A percentile compares a stretch with the other conserved stretches of the same genome.
phyloP scores from a whole-genome alignment of 2,329 filamentous ascomycete genomes.

The Xylariaceae sp. region DNA sequence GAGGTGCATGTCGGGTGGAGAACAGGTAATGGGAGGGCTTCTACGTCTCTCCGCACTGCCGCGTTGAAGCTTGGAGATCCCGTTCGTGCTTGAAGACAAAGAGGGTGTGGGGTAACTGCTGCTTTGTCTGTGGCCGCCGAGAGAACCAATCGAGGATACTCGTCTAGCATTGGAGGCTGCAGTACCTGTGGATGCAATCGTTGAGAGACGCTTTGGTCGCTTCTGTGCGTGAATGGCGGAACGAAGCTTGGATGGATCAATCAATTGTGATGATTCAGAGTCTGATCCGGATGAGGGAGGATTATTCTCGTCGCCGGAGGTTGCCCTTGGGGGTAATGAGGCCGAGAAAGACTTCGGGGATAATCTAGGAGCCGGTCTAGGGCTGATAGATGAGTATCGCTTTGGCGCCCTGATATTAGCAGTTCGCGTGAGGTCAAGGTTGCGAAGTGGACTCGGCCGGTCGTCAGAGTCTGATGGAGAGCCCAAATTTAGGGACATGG shows the following conservation, averaged over 20 bases:
- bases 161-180: constrained; percentile 36
- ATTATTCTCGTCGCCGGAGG: constrained; percentile 51
- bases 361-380: constrained; percentile 20
- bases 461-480: constrained; percentile 56
- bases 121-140: constrained; percentile 31
- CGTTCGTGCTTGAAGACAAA: constrained; percentile 51
- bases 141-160: constrained; percentile 45
- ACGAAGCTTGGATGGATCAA: constrained; percentile 55
- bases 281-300: constrained; percentile 51
- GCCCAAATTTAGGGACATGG: constrained; percentile 55
- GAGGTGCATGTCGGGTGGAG: constrained; percentile 41
- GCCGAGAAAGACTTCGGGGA: constrained; percentile 18
- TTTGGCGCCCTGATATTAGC: constrained; percentile 50
- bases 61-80: constrained; percentile 53
- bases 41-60: constrained; percentile 49
- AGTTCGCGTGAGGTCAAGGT: constrained; percentile 48
- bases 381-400: constrained; percentile 31
- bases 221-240: constrained; percentile 54
- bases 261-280: constrained; percentile 32
- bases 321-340: constrained; percentile 33
- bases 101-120: constrained; percentile 34
- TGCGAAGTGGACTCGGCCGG: constrained; percentile 50
- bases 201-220: constrained; percentile 41
- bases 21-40: constrained; percentile 54
- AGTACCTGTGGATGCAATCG: constrained; percentile 29